Evolutionary conservation across 2,329 filamentous ascomycete genomes (phyloP).

Genomic region (Didymella sp.): DNA sequence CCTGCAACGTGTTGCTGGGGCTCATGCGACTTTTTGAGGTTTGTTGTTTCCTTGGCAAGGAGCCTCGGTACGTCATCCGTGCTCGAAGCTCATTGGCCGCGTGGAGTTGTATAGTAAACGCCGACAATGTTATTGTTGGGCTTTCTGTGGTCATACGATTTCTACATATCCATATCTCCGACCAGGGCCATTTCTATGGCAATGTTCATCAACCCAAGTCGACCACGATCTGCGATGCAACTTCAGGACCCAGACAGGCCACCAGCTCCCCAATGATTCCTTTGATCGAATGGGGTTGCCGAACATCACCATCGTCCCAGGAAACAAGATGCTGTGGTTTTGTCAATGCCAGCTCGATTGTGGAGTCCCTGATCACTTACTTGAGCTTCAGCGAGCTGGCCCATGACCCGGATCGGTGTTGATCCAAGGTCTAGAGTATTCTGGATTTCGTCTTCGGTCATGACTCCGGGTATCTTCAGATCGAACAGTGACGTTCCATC

Average conservation of each 20-base stretch:
- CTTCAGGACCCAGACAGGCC: conserved; percentile 68
- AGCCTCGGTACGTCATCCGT: conserved; percentile 20
- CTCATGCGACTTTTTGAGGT: conserved; percentile 17
- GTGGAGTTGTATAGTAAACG: background rate
- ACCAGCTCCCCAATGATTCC: conserved; percentile 71
- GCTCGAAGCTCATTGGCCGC: conserved; percentile 6
- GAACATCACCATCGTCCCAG: conserved; percentile 65
- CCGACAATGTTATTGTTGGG: background rate
- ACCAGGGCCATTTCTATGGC: background rate
- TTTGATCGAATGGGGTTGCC: conserved; percentile 62
- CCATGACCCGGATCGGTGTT: conserved; percentile 61
- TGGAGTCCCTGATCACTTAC: conserved; percentile 33
- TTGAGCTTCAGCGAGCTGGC: conserved; percentile 41
- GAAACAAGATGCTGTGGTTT: conserved; percentile 58
- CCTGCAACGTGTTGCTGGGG: conserved; percentile 3
- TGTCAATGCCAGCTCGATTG: background rate
- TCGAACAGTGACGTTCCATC: conserved; percentile 61
- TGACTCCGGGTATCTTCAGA: conserved; percentile 72
- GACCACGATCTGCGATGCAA: conserved; percentile 64
- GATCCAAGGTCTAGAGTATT: conserved; percentile 63
- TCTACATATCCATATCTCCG: background rate
- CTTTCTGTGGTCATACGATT: no score
- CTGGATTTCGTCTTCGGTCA: conserved; percentile 61
- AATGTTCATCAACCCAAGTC: conserved; percentile 54
- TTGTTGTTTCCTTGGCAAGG: conserved; percentile 16